These are phyloP conservation scores for Populus trichocarpa DNA, from an alignment of 441 rosid genomes.

Conservation along the genomic window DNA sequence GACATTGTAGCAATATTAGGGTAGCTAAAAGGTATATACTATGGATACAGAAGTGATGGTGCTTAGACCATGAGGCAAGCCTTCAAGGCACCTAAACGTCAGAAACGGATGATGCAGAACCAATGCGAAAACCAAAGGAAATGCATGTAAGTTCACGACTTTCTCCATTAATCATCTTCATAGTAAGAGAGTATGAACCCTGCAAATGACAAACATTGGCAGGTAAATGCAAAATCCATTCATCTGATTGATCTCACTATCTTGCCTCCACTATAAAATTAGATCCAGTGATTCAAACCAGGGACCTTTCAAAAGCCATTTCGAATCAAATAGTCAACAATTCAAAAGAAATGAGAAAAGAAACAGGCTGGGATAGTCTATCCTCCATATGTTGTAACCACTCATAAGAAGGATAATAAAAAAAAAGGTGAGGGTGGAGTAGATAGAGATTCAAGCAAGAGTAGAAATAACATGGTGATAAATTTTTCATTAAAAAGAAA, in stretches of 20 bases:
- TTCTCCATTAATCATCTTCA: slow-evolving; percentile 67
- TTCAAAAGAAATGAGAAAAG: neutral
- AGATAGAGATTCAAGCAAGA: neutral
- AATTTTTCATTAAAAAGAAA: neutral
- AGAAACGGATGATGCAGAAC: slow-evolving; percentile 49
- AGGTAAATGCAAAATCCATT: neutral
- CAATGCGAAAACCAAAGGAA: slow-evolving; percentile 58
- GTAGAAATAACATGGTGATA: neutral
- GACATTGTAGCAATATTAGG: slow-evolving; percentile 7
- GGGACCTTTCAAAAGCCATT: neutral
- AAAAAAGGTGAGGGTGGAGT: neutral
- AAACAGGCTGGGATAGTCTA: neutral
- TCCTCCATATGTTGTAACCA: neutral
- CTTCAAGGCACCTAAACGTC: slow-evolving; percentile 38
- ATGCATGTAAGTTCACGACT: slow-evolving; percentile 70
- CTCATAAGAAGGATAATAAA: neutral
- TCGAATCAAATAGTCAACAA: neutral
- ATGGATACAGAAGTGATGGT: neutral
- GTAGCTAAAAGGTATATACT: slow-evolving; percentile 15
- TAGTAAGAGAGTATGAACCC: slow-evolving; percentile 78
- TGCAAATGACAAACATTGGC: slow-evolving; percentile 27
- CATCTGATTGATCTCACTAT: neutral
- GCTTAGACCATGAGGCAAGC: neutral
- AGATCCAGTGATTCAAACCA: neutral
- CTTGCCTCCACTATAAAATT: neutral